phyloP scores from a whole-genome alignment of 345 rosid species.

The Lepidium africanum region DNA sequence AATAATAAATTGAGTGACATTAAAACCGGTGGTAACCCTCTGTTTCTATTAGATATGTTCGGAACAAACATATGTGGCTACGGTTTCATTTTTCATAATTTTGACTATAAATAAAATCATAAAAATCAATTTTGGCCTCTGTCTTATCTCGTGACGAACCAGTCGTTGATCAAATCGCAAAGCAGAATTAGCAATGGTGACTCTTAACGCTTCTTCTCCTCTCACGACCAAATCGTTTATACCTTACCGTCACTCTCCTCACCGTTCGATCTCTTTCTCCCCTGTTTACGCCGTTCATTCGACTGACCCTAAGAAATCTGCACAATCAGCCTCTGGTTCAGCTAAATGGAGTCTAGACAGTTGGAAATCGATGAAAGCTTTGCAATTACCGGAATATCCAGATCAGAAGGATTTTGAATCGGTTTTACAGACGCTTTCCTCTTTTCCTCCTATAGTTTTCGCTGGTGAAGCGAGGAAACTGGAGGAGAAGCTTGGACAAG shows the following conservation, averaged over 20 bases:
- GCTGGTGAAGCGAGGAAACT: constrained; percentile 62
- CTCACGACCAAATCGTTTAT: constrained; percentile 30
- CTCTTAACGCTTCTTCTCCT: constrained; percentile 32
- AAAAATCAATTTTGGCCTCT: neutral
- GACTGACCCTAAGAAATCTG: constrained; percentile 31
- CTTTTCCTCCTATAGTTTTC: constrained; percentile 59
- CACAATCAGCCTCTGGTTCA: constrained; percentile 8
- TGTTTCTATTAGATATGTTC: neutral
- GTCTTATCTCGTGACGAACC: neutral
- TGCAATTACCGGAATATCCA: constrained; percentile 60
- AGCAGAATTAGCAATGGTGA: constrained; percentile 19
- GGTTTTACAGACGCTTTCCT: constrained; percentile 46
- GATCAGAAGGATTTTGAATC: constrained; percentile 48
- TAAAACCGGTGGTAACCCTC: constrained; percentile 13
- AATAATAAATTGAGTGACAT: neutral
- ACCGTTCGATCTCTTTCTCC: constrained; percentile 23
- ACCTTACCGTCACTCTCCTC: constrained; percentile 16
- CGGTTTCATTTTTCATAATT: neutral
- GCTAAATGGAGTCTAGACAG: constrained; percentile 47
- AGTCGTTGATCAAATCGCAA: constrained; percentile 9
- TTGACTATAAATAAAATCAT: neutral
- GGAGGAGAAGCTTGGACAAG: constrained; percentile 47
- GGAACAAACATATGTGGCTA: neutral
- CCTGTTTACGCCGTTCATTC: constrained; percentile 54
- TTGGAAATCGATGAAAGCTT: constrained; percentile 58